Percentiles rank a stretch among this genome's conserved stretches.
Evolutionary conservation across 768 basidiomycete genomes (phyloP).

Genomic region (Mrakia frigida): DNA sequence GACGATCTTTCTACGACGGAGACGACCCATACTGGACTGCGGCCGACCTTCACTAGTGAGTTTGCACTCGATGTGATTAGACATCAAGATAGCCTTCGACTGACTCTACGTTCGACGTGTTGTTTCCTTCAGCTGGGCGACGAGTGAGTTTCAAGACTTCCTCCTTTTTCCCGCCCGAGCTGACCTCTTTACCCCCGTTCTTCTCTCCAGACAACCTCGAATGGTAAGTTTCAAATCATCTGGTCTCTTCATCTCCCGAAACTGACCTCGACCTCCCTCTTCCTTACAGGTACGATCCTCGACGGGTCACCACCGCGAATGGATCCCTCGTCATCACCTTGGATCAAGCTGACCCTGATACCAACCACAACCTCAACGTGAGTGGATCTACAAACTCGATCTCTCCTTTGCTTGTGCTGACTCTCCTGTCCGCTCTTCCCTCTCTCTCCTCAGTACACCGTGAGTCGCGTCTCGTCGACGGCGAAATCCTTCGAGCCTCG

Average conservation of each 20-base stretch:
- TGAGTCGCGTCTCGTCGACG: background rate
- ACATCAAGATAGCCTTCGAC: background rate
- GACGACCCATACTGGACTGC: conserved; percentile 86
- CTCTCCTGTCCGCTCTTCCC: background rate
- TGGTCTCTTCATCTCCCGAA: background rate
- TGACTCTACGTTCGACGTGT: background rate
- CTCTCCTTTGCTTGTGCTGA: background rate
- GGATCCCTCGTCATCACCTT: conserved; percentile 75
- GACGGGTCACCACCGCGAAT: conserved; percentile 57
- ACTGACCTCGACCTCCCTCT: background rate
- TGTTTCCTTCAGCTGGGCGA: conserved; percentile 2
- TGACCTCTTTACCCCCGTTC: background rate
- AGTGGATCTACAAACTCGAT: conserved; percentile 42
- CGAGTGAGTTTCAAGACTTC: background rate
- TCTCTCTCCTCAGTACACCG: background rate
- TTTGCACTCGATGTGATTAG: background rate
- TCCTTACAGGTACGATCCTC: conserved; percentile 58
- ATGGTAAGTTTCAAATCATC: background rate
- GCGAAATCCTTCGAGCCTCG: background rate
- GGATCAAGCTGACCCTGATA: conserved; percentile 49
- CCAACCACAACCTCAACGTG: conserved; percentile 67
- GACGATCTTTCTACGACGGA: conserved; percentile 48
- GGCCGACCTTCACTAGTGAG: conserved; percentile 43
- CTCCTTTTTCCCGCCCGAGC: too few species aligned
- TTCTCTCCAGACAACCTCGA: conserved; percentile 17